A percentile compares a stretch with the other conserved stretches of the same genome.
phyloP scores from a whole-genome alignment of 2,329 filamentous ascomycete species.

The Pseudocercospora ulei region DNA sequence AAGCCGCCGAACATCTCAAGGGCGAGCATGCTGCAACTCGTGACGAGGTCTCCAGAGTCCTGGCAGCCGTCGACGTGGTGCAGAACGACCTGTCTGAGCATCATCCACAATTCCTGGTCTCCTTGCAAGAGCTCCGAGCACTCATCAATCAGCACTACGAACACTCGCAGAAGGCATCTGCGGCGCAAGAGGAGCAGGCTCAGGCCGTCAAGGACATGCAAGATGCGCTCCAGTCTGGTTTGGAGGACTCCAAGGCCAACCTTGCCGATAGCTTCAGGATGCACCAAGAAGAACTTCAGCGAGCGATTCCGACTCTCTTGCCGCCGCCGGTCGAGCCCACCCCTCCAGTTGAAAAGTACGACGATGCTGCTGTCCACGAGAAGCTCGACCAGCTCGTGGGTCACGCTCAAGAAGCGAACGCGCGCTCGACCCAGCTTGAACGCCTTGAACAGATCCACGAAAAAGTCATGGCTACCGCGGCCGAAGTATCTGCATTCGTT shows the following conservation, averaged over 20 bases:
- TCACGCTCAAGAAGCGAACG: conserved; percentile 55
- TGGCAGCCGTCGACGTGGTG: conserved; percentile 62
- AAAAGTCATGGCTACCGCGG: conserved; percentile 73
- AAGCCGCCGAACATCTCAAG: conserved; percentile 62
- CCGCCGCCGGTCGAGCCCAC: conserved; percentile 36
- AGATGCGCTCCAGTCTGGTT: conserved; percentile 37
- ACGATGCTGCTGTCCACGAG: conserved; percentile 44
- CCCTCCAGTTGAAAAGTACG: conserved; percentile 50
- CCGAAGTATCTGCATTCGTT: conserved; percentile 75
- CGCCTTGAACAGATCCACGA: conserved; percentile 81
- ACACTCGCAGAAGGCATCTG: conserved; percentile 57
- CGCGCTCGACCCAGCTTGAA: conserved; percentile 64
- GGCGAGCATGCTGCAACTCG: conserved; percentile 73
- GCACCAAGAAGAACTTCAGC: conserved; percentile 38
- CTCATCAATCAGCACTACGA: conserved; percentile 81
- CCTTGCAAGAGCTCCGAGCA: conserved; percentile 73
- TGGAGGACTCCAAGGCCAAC: conserved; percentile 38
- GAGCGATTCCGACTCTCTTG: conserved; percentile 39
- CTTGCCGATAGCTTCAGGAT: conserved; percentile 32
- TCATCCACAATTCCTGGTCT: conserved; percentile 78
- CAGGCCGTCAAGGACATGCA: conserved; percentile 39
- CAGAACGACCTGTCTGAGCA: conserved; percentile 71
- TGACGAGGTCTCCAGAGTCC: conserved; percentile 65
- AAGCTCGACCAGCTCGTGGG: conserved; percentile 49
- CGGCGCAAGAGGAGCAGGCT: conserved; percentile 34